These are phyloP conservation scores for Soucietia sequanensis DNA, from an alignment of 805 yeast genomes.

Conservation along the genomic window DNA sequence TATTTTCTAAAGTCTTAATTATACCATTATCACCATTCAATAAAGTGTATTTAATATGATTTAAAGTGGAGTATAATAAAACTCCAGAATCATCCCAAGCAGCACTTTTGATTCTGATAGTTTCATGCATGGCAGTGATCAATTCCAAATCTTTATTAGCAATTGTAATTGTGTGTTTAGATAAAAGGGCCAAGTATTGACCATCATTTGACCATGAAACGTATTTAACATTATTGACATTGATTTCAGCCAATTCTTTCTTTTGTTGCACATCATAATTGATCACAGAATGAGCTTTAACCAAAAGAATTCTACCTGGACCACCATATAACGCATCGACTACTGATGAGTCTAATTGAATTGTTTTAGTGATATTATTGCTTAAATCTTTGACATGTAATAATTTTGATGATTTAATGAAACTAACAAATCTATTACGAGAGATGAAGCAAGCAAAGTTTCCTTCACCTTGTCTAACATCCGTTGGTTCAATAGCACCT, in stretches of 20 bases:
- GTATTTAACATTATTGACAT: conserved; percentile 79
- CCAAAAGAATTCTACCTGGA: conserved; percentile 77
- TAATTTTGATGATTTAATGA: conserved; percentile 58
- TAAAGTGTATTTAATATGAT: conserved; percentile 91
- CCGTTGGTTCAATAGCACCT: conserved; percentile 93
- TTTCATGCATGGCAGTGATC: conserved; percentile 87
- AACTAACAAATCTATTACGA: conserved; percentile 89
- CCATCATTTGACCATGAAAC: conserved; percentile 88
- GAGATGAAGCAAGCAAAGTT: conserved; percentile 88
- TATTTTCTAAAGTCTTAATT: conserved; percentile 85
- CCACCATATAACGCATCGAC: conserved; percentile 74
- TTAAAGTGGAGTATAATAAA: conserved; percentile 87
- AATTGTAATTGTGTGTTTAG: conserved; percentile 90
- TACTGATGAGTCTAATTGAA: conserved; percentile 66
- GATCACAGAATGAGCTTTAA: conserved; percentile 70
- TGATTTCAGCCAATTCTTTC: conserved; percentile 66
- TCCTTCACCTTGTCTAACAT: conserved; percentile 75
- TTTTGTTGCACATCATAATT: conserved; percentile 92
- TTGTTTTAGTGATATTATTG: conserved; percentile 77
- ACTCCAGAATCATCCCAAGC: conserved; percentile 97
- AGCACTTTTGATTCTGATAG: conserved; percentile 94
- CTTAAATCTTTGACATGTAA: conserved; percentile 81
- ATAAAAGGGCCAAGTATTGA: conserved; percentile 78
- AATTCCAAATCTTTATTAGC: conserved; percentile 77
- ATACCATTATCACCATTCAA: conserved; percentile 95